These are phyloP conservation scores for Spathaspora gorwiae DNA, from an alignment of 805 yeast species.

Conservation along the genomic window DNA sequence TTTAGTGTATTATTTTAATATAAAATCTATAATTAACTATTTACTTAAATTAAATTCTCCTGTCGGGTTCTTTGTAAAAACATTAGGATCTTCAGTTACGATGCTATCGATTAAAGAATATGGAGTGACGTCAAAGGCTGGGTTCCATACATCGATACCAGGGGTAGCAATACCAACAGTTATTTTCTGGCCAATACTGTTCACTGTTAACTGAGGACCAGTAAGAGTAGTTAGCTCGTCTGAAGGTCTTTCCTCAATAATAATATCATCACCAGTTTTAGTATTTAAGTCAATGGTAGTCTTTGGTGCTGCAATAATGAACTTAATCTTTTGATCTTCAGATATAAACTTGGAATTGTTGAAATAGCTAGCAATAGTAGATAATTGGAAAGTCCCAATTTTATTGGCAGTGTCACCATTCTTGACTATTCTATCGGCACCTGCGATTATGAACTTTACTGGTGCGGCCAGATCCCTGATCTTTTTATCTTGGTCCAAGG, in stretches of 20 bases:
- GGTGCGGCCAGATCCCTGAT: constrained; percentile 44
- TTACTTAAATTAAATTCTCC: constrained; percentile 48
- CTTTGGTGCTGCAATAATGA: constrained; percentile 92
- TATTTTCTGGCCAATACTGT: constrained; percentile 29
- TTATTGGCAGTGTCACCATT: constrained; percentile 97
- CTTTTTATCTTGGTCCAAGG: constrained; percentile 25
- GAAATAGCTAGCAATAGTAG: constrained; percentile 60
- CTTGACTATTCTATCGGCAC: constrained; percentile 89
- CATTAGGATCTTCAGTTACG: constrained; percentile 73
- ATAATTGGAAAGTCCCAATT: constrained; percentile 89
- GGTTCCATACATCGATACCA: constrained; percentile 87
- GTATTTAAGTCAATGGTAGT: constrained; percentile 80
- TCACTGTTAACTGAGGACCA: constrained; percentile 44
- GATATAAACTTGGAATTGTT: constrained; percentile 11
- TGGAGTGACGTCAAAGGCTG: constrained; percentile 93
- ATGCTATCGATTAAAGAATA: constrained; percentile 78
- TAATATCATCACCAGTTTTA: constrained; percentile 64
- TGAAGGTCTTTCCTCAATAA: constrained; percentile 83
- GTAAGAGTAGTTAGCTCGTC: constrained; percentile 71
- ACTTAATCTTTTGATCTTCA: constrained; percentile 45
- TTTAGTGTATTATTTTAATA: not conserved
- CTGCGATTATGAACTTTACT: constrained; percentile 84
- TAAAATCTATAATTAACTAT: not conserved
- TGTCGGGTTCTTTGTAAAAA: constrained; percentile 39
- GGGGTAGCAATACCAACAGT: constrained; percentile 82